These are phyloP conservation scores for Phytophthora uliginosa DNA, from an alignment of 352 stramenopile species.

Conservation along the genomic window DNA sequence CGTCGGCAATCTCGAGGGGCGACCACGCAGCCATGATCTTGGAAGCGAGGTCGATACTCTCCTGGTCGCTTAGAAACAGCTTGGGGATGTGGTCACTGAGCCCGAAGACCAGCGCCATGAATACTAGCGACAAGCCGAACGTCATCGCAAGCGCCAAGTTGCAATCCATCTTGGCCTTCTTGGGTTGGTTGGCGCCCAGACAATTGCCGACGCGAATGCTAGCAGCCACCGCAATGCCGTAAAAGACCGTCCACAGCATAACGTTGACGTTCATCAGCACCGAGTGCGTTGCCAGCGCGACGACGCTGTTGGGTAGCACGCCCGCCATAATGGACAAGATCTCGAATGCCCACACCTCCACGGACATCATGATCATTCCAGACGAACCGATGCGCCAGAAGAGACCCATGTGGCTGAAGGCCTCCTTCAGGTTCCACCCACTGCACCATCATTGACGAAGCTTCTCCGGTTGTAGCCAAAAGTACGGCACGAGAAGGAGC, in stretches of 20 bases:
- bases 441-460: constrained; percentile 46
- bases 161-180: constrained; percentile 52
- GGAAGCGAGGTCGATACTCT: constrained; percentile 43
- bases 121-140: constrained; percentile 31
- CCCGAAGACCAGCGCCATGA: constrained; percentile 32
- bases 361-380: constrained; percentile 65
- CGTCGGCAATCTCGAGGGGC: constrained; percentile 55
- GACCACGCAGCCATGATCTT: constrained; percentile 53
- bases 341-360: constrained; percentile 73
- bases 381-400: constrained; percentile 55
- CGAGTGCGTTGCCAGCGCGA: constrained; percentile 58
- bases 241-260: constrained; percentile 63
- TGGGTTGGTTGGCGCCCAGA: constrained; percentile 45
- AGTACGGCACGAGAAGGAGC: constrained; percentile 56
- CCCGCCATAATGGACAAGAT: constrained; percentile 57
- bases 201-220: constrained; percentile 70
- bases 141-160: constrained; percentile 40
- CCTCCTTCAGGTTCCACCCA: constrained; percentile 44
- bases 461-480: constrained; percentile 40
- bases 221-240: constrained; percentile 56
- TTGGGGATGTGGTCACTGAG: constrained; percentile 32
- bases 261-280: constrained; percentile 69
- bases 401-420: constrained; percentile 31
- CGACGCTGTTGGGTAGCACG: constrained; percentile 51
- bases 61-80: constrained; percentile 48